Base-by-base conservation (phyloP, 306 rosid genomes). In the Dryas octopetala region DNA sequence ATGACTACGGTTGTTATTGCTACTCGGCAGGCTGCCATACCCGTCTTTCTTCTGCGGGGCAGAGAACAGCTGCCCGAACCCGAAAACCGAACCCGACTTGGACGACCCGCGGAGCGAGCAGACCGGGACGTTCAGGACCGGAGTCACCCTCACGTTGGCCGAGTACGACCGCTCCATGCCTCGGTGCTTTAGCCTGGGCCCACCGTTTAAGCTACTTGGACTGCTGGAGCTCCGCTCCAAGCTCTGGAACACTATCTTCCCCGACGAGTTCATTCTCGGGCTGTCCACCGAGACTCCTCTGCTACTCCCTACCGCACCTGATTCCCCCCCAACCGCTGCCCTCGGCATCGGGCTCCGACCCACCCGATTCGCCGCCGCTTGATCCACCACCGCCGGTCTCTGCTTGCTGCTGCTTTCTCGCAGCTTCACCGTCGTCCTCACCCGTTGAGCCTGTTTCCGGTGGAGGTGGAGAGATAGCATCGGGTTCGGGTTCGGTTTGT, bases 141-240 rank as follows among this genome's bases (percentile, higher is more conserved):
- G 99, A 4, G 98, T 90, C 9, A 96, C 92, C 60, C 99, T 83
- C 1, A 95, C 99, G 58, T 92, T 92, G 6, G 96, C 97, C 0
- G 99, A 95, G 80, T 95, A 92, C 0, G 97, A 95, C n/a, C 99
- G 86, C 73, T 95, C 99, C 97, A 90, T 92, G 11, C 97, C 97
- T 11, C 99, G 83, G 65, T 88, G 87, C 81, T 96, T 96, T 73
- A 83, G 82, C 45, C 90, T 81, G 0, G 97, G 97, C 5, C 97
- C 99, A 28, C 99, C 97, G 43, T 89, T 90, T 84, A 96, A 96
- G 80, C 89, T 90, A 51, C 99, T 89, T 1, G 99, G 99, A 32
- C 97, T 90, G 68, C 99, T 96, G 7, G 99, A 96, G 85, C 99
- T 96, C 46, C 99, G 79, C 50, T 96, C 98, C 58, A 96, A 66